A percentile compares a stretch with the other conserved stretches of the same genome.
Conservation (phyloP, 345 rosid species). For the Dipteronia dyeriana region DNA sequence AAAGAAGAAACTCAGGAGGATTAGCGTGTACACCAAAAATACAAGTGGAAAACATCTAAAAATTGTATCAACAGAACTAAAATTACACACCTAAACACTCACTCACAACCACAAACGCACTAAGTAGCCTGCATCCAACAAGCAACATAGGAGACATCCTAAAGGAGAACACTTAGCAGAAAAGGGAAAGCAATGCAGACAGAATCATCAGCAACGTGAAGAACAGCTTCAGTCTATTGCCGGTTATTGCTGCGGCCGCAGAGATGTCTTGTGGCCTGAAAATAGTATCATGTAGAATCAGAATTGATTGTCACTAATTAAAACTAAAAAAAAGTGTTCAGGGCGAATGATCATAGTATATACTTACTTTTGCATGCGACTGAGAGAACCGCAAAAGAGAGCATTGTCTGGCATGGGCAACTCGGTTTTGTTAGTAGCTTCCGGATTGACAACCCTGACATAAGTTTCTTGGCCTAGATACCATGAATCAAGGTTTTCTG, state of each 20-base stretch:
- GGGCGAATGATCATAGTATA: constrained; percentile 10
- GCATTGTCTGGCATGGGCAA: constrained; percentile 79
- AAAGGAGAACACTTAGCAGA: constrained; percentile 20
- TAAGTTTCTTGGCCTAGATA: constrained; percentile 99
- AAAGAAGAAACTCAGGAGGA: constrained; percentile 22
- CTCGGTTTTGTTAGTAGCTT: constrained; percentile 89
- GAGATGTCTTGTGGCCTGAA: constrained; percentile 81
- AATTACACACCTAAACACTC: constrained; percentile 41
- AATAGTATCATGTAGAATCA: constrained; percentile 18
- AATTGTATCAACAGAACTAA: constrained; percentile 35
- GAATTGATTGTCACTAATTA: not conserved
- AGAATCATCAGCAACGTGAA: constrained; percentile 36
- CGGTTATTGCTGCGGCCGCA: constrained; percentile 33
- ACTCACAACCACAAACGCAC: constrained; percentile 31
- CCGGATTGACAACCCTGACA: constrained; percentile 86
- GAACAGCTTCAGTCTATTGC: constrained; percentile 28
- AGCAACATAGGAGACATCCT: constrained; percentile 16
- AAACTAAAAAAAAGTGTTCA: not conserved
- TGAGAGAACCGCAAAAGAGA: constrained; percentile 82
- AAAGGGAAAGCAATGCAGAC: constrained; percentile 24
- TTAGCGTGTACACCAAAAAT: constrained; percentile 9
- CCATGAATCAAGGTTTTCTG: constrained; percentile 98
- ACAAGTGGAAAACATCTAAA: constrained; percentile 32
- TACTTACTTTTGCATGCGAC: constrained; percentile 87
- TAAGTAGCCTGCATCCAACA: constrained; percentile 20